A percentile compares a stretch with the other conserved stretches of the same genome.
phyloP scores from a whole-genome alignment of 257 asterid genomes.

The Osmanthus fragrans region DNA sequence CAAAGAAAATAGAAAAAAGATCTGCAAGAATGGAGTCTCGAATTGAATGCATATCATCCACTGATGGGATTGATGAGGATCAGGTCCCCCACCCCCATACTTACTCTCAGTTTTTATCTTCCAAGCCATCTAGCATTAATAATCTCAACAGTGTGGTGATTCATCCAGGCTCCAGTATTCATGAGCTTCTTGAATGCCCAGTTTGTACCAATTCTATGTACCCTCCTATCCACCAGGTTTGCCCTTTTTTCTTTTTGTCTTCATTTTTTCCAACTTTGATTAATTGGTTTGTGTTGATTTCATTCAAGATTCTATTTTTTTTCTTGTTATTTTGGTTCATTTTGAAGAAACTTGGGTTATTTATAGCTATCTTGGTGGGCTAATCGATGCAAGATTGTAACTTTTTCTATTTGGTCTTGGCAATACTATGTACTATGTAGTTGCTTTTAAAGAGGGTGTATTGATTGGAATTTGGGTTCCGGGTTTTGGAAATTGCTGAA shows the following conservation, averaged over 20 bases:
- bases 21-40: slow-evolving; percentile 37
- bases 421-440: neutral
- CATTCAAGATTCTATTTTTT: slow-evolving; percentile 9
- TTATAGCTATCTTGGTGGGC: slow-evolving; percentile 5
- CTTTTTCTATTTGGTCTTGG: slow-evolving; percentile 4
- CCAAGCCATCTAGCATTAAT: slow-evolving; percentile 27
- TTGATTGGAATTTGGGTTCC: neutral
- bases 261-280: neutral
- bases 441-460: neutral
- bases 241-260: neutral
- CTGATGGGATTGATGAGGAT: slow-evolving; percentile 40
- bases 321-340: neutral
- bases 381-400: slow-evolving; percentile 15
- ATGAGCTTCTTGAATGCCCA: slow-evolving; percentile 54
- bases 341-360: neutral
- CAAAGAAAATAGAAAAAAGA: neutral
- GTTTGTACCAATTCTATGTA: slow-evolving; percentile 56
- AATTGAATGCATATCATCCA: slow-evolving; percentile 46
- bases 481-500: neutral
- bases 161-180: slow-evolving; percentile 39
- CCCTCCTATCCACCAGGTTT: slow-evolving; percentile 57
- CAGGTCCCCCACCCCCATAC: slow-evolving; percentile 34
- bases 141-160: slow-evolving; percentile 19
- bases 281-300: slow-evolving; percentile 10
- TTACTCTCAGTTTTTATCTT: slow-evolving; percentile 33